phyloP scores from a whole-genome alignment of 2,329 filamentous ascomycete species.

The Aspergillus latus region DNA sequence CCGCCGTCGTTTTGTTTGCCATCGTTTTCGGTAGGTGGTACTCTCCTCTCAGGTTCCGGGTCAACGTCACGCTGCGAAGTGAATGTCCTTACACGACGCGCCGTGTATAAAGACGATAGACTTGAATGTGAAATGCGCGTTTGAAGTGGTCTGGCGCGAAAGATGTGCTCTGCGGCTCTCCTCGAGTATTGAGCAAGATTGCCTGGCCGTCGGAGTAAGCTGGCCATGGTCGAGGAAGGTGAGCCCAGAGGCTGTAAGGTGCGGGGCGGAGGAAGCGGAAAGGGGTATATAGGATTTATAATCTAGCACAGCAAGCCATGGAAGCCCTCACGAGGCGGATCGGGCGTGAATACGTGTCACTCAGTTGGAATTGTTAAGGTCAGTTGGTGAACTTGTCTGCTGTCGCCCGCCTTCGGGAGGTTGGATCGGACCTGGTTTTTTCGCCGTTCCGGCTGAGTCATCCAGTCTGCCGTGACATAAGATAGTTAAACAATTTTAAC shows the following conservation, averaged over 20 bases:
- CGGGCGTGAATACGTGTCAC: conserved; percentile 16
- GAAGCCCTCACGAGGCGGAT: conserved; percentile 17
- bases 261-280: conserved; percentile 24
- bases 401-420: conserved; percentile 15
- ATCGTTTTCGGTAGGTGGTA: conserved; percentile 26
- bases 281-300: conserved; percentile 19
- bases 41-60: conserved; percentile 46
- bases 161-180: conserved; percentile 54
- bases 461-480: conserved; percentile 6
- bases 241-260: conserved; percentile 30
- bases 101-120: conserved; percentile 38
- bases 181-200: conserved; percentile 64
- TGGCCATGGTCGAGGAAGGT: conserved; percentile 59
- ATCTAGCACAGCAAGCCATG: conserved; percentile 30
- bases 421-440: conserved; percentile 29
- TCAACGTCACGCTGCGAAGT: conserved; percentile 46
- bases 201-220: conserved; percentile 65
- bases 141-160: conserved; percentile 50
- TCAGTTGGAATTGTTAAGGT: conserved; percentile 16
- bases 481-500: too few species aligned
- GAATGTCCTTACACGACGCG: conserved; percentile 40
- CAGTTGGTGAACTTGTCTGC: conserved; percentile 24
- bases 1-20: conserved; percentile 46
- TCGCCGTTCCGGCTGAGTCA: conserved; percentile 39
- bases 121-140: conserved; percentile 40